Base-by-base conservation (phyloP, 148 eudicot genomes). In the Pouteria glomerata region DNA sequence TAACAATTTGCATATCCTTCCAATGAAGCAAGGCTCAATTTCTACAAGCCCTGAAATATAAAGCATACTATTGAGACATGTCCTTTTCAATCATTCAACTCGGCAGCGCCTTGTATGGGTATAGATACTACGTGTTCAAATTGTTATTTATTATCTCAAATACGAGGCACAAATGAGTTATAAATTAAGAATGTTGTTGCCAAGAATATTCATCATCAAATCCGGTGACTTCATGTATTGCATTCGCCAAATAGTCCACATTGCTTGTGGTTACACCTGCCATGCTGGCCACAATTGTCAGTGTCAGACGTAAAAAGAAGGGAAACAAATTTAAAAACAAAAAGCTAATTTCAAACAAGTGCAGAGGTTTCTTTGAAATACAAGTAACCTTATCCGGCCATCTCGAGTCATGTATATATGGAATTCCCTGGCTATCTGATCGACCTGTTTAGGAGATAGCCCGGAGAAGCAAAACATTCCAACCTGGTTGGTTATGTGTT, bases 381-480 rank as follows among this genome's bases (percentile, higher is more conserved):
- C n/a, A 29, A 58, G 30, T 14, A 27, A 60, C 65, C 65, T 60
- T 34, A 60, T 60, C 33, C 65, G 65, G 48, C 88, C 86, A 35
- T 85, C 88, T 62, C 76, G 81, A 57, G 88, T 85, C 88, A 82
- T 78, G 81, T 80, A 85, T 66, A 85, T 73, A 62, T 85, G 86
- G 79, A 80, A 82, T 76, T 82, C 82, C 57, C 71, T 74, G 33
- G 77, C 83, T 78, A 85, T 75, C 76, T 75, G 78, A 50, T 69
- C 74, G 48, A 85, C 84, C 72, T 85, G 88, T 63, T 82, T 68
- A 6, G 82, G 77, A 47, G 81, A 80, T 76, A 82, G 71, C 74
- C 88, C 88, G 57, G 86, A 80, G 81, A 85, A 85, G 58, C 86
- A 82, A 65, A 80, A 82, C 88, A 85, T 85, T 44, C 88, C 88